Evolutionary conservation across 805 yeast species (phyloP).

Genomic region (Metschnikowia vanudenii): DNA sequence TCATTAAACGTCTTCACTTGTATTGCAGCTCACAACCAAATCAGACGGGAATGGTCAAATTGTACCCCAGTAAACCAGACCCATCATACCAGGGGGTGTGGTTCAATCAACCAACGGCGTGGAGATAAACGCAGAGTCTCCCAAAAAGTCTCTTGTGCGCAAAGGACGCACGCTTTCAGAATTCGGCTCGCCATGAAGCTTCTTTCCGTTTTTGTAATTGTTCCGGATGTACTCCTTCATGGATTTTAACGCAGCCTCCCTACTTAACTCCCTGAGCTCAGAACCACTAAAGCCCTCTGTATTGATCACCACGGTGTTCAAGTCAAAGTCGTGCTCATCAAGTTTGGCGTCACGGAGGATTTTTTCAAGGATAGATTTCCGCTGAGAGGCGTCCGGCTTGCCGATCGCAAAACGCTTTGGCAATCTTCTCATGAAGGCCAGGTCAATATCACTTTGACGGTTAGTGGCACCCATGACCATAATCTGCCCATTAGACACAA

Average conservation of each 20-base stretch:
- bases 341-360: conserved; percentile 63
- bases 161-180: conserved; percentile 59
- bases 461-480: conserved; percentile 94
- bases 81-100: background rate
- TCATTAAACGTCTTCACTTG: no score
- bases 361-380: conserved; percentile 67
- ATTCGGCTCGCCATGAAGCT: conserved; percentile 25
- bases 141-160: conserved; percentile 59
- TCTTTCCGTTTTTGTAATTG: conserved; percentile 45
- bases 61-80: no score
- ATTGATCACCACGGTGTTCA: conserved; percentile 54
- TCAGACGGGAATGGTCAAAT: no score
- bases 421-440: conserved; percentile 88
- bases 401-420: conserved; percentile 84
- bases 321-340: conserved; percentile 54
- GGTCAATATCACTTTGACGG: conserved; percentile 86
- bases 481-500: conserved; percentile 71
- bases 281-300: conserved; percentile 83
- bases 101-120: conserved; percentile 17
- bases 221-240: conserved; percentile 78
- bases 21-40: no score
- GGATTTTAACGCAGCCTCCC: conserved; percentile 89
- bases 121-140: conserved; percentile 20
- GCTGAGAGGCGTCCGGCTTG: conserved; percentile 66
- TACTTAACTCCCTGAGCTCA: conserved; percentile 84